Conservation (phyloP, 73 alveolate species). For the Urostyla sp. region DNA sequence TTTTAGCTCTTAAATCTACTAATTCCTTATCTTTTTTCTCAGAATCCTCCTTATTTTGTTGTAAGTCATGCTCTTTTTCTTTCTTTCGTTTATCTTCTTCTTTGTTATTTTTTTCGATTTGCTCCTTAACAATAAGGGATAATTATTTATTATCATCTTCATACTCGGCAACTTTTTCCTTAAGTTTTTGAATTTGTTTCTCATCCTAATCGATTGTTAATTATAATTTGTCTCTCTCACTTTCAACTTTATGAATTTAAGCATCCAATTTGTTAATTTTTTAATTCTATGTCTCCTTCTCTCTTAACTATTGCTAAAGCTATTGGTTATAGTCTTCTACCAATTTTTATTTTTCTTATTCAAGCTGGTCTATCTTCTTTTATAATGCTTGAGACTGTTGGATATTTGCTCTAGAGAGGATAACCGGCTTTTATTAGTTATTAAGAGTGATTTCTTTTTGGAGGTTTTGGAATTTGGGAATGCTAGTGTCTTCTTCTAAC, state of each 20-base stretch:
- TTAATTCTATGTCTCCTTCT: neutral
- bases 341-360: conserved; percentile 34
- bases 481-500: too few relatives aligned
- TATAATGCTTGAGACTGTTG: neutral
- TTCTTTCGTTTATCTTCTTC: neutral
- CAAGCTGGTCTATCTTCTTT: conserved; percentile 39
- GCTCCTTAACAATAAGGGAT: conserved; percentile 2
- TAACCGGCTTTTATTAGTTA: neutral
- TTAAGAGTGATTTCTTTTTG: too few relatives aligned
- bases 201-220: conserved; percentile 22
- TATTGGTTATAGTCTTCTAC: conserved; percentile 57
- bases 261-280: conserved; percentile 4
- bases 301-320: conserved; percentile 21
- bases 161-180: conserved; percentile 43
- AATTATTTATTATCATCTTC: conserved; percentile 36
- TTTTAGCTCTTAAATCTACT: conserved; percentile 4
- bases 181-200: conserved; percentile 35
- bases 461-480: too few relatives aligned
- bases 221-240: conserved; percentile 42
- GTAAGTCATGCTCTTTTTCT: neutral
- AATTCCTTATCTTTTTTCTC: conserved; percentile 11
- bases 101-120: neutral
- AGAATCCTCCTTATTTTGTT: conserved; percentile 17
- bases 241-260: conserved; percentile 33
- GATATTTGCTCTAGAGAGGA: conserved; percentile 16